Conservation (phyloP, 192 early-diverging fungal genomes). For the Glomus cerebriforme region DNA sequence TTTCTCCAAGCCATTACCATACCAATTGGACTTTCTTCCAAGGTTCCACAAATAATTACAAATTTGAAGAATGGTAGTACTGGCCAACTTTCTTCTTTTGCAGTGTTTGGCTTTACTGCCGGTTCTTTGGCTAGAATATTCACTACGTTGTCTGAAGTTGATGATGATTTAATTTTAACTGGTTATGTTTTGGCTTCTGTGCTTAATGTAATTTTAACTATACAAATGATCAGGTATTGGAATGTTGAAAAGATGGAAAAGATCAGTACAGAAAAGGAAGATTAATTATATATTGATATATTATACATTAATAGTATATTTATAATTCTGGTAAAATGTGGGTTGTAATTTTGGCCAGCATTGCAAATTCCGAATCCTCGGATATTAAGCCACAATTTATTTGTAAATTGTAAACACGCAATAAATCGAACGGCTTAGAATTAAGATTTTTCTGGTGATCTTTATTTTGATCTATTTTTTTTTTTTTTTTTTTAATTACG, state of each 20-base stretch:
- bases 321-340: no score
- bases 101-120: slow-evolving; percentile 85
- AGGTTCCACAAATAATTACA: slow-evolving; percentile 87
- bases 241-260: slow-evolving; percentile 41
- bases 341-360: no score
- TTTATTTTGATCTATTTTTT: no score
- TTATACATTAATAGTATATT: no score
- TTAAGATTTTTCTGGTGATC: no score
- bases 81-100: slow-evolving; percentile 89
- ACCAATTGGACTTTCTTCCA: slow-evolving; percentile 75
- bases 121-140: slow-evolving; percentile 86
- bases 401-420: no score
- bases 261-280: not conserved
- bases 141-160: slow-evolving; percentile 90
- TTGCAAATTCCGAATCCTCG: no score
- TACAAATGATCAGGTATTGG: slow-evolving; percentile 84
- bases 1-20: slow-evolving; percentile 76
- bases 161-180: slow-evolving; percentile 77
- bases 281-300: no score
- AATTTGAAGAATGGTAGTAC: slow-evolving; percentile 84
- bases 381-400: no score
- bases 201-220: slow-evolving; percentile 77
- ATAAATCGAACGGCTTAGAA: no score
- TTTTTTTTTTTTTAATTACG: no score
- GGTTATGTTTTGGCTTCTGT: slow-evolving; percentile 67